A percentile compares a stretch with the other conserved stretches of the same genome.
Evolutionary conservation across 2,329 filamentous ascomycete species (phyloP).

Genomic region (Cucurbitaria berberidis): DNA sequence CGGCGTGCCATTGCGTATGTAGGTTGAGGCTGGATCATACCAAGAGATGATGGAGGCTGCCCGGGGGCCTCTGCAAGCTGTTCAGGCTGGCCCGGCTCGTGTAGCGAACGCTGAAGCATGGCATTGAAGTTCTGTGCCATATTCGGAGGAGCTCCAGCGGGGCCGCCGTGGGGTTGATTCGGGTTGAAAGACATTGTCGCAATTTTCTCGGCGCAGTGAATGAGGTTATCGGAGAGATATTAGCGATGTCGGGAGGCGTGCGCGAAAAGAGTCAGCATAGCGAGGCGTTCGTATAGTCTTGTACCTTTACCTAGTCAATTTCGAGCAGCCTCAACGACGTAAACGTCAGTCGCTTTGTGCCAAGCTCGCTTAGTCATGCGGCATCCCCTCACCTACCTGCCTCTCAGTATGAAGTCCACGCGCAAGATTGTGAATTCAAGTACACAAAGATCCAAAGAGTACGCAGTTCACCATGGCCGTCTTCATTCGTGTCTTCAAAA

Average conservation of each 20-base stretch:
- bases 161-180: constrained; percentile 38
- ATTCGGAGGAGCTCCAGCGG: constrained; percentile 38
- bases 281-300: constrained; percentile 27
- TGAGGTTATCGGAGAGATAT: constrained; percentile 10
- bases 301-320: constrained; percentile 18
- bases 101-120: constrained; percentile 47
- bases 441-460: not conserved
- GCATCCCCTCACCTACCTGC: not conserved
- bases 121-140: constrained; percentile 44
- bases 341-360: constrained; percentile 6
- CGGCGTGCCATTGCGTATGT: constrained; percentile 5
- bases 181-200: constrained; percentile 37
- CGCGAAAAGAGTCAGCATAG: constrained; percentile 36
- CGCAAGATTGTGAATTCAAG: too few species aligned
- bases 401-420: too few species aligned
- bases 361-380: constrained; percentile 7
- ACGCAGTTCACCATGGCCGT: constrained; percentile 29
- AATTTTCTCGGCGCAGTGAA: constrained; percentile 2
- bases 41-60: constrained; percentile 33
- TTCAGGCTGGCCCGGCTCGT: constrained; percentile 35
- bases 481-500: constrained; percentile 33
- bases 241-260: constrained; percentile 30
- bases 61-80: constrained; percentile 30
- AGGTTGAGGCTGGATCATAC: constrained; percentile 20
- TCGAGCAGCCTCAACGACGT: not conserved